phyloP scores from a whole-genome alignment of 176 grass and related monocot species.

The Musa acuminata region DNA sequence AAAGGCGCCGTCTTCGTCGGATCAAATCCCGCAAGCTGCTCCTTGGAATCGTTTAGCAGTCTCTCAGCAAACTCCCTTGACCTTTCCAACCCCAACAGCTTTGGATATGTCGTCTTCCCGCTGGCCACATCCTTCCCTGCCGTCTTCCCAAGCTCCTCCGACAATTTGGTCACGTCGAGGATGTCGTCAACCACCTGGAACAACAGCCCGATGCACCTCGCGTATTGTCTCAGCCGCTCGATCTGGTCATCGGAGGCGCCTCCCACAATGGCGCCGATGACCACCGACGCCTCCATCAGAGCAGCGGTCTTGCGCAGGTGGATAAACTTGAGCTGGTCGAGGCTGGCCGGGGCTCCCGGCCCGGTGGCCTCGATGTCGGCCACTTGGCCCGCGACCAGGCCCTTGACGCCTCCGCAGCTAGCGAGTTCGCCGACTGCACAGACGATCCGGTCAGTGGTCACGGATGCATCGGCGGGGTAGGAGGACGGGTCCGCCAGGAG shows the following conservation, averaged over 20 bases:
- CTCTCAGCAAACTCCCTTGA: neutral
- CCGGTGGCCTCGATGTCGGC: constrained; percentile 8
- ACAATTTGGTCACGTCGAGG: constrained; percentile 6
- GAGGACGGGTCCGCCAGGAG: neutral
- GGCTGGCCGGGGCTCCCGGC: neutral
- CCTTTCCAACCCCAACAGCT: constrained; percentile 7
- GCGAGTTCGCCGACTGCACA: constrained; percentile 3
- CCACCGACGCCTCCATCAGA: constrained; percentile 8
- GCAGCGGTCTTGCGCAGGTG: constrained; percentile 15
- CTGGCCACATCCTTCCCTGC: constrained; percentile 17
- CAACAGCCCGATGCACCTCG: constrained; percentile 5
- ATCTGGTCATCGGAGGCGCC: constrained; percentile 8
- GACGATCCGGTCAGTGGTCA: neutral
- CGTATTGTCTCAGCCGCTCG: neutral
- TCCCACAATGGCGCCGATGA: constrained; percentile 5
- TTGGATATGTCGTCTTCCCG: constrained; percentile 11
- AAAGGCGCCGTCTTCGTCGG: constrained; percentile 5
- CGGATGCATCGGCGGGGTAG: constrained; percentile 11
- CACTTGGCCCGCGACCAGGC: constrained; percentile 12
- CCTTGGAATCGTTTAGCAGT: constrained; percentile 1
- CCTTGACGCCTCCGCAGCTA: neutral
- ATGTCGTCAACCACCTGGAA: constrained; percentile 18
- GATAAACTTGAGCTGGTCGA: constrained; percentile 10
- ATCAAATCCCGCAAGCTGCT: neutral
- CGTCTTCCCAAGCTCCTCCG: constrained; percentile 18